Evolutionary conservation across 2,329 filamentous ascomycete genomes (phyloP), one percentile per base, ranked within the genome.

Genomic region (Rhynchosporium agropyri): DNA sequence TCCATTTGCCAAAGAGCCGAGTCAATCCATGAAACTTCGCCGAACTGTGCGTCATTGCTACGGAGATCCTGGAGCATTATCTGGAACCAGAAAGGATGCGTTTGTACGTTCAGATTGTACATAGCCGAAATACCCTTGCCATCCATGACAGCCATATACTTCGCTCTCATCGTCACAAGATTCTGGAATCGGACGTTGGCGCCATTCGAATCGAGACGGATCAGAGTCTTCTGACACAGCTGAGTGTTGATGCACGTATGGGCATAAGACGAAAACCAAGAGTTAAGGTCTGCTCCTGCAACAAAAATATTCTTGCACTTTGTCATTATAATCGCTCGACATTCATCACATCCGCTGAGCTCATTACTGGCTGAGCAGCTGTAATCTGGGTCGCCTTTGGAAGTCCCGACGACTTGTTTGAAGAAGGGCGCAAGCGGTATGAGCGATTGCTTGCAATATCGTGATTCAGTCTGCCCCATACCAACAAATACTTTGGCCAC

Each of bases 391-490:
- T 66, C 65, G 20, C 38, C 48, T 64, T 65, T 13, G 43, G 63
- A 68, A 9, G 45, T 1, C 4, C 64, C 66, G 38, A 57, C 56
- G 46, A 57, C 45, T 20, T 20, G 20, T 10, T 12, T 29, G 2
- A 55, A 12, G 26, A 62, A 65, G 4, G 61, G 61, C 2, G 50
- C 63, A 2, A 58, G 63, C 4, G 53, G 46, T 13, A 4, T 1
- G 0, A 61, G 51, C 1, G 50, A 66, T 62, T 87, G 87, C 74
- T 90, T 88, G 74, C 83, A 89, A 76, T 91, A 91, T 0, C 88
- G 84, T 4, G 88, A 87, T 74, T 91, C 88, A 55, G 87, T 87
- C 72, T 91, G 88, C 55, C 87, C 82, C 70, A 85, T 80, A 26
- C 84, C 85, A 71, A 86, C 82, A 73, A 83, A 87, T 61, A 89